Percentiles rank a stretch among this genome's conserved stretches.
Conservation (phyloP, 352 stramenopile genomes). For the Globisporangium abappressorium region DNA sequence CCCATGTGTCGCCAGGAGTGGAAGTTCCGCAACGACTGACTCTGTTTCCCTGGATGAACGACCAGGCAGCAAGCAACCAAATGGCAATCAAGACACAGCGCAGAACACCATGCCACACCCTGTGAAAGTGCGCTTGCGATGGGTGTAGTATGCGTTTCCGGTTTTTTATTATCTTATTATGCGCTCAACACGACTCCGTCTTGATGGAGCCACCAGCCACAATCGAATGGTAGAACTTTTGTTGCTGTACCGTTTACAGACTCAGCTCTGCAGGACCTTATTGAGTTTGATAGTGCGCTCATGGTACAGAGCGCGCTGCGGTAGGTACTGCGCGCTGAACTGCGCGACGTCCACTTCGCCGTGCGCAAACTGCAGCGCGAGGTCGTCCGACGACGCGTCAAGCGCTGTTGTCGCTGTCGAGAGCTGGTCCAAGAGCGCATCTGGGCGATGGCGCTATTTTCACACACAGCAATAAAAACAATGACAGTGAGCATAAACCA, state of each 20-base stretch:
- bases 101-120: too few species aligned
- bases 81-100: neutral
- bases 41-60: neutral
- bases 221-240: neutral
- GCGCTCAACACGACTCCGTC: neutral
- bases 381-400: conserved; percentile 67
- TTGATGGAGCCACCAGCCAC: neutral
- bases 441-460: conserved; percentile 57
- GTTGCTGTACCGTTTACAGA: neutral
- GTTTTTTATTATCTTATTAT: conserved; percentile 11
- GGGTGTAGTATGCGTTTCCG: neutral
- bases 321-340: conserved; percentile 66
- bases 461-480: neutral
- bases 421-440: conserved; percentile 72
- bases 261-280: conserved; percentile 38
- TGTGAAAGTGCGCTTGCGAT: neutral
- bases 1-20: conserved; percentile 89
- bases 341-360: conserved; percentile 64
- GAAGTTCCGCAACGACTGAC: conserved; percentile 63
- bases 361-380: conserved; percentile 69
- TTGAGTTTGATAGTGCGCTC: conserved; percentile 75
- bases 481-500: neutral
- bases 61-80: neutral
- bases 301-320: conserved; percentile 71
- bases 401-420: conserved; percentile 49